Conservation (phyloP, 176 grass and related monocot genomes). For the Carex cristatella region DNA sequence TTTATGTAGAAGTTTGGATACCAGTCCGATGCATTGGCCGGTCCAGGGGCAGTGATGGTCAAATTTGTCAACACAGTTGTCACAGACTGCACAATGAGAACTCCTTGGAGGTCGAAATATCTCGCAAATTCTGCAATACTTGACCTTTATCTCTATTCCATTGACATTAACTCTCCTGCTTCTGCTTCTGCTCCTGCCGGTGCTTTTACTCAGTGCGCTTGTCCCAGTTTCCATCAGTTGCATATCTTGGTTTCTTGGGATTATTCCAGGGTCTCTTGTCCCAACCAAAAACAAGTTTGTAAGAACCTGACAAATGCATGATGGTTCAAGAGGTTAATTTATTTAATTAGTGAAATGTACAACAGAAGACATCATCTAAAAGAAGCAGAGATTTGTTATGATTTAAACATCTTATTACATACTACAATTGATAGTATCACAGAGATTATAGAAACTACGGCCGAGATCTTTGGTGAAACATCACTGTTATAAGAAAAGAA, state of each 20-base stretch:
- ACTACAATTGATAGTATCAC: constrained; percentile 34
- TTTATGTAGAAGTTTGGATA: constrained; percentile 10
- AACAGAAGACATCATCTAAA: not conserved
- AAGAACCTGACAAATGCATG: constrained; percentile 22
- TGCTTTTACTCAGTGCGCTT: not conserved
- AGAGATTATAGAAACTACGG: constrained; percentile 16
- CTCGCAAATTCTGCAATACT: constrained; percentile 46
- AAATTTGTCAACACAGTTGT: constrained; percentile 65
- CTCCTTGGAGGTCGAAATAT: constrained; percentile 47
- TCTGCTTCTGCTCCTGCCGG: constrained; percentile 9
- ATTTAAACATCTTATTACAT: not conserved
- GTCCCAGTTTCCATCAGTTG: constrained; percentile 3
- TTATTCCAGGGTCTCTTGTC: constrained; percentile 51
- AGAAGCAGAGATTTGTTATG: not conserved
- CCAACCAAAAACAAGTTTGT: constrained; percentile 37
- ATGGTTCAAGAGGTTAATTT: not conserved
- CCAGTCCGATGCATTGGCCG: constrained; percentile 59
- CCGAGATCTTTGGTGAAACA: not conserved
- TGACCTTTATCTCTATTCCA: constrained; percentile 28
- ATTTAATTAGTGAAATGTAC: not conserved
- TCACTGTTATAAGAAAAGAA: constrained; percentile 28
- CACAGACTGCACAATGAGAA: constrained; percentile 49
- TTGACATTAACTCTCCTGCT: constrained; percentile 23
- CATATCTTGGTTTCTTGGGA: constrained; percentile 27
- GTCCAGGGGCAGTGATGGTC: constrained; percentile 69